phyloP scores from a whole-genome alignment of 73 alveolate genomes.

The Paramecium biaurelia region DNA sequence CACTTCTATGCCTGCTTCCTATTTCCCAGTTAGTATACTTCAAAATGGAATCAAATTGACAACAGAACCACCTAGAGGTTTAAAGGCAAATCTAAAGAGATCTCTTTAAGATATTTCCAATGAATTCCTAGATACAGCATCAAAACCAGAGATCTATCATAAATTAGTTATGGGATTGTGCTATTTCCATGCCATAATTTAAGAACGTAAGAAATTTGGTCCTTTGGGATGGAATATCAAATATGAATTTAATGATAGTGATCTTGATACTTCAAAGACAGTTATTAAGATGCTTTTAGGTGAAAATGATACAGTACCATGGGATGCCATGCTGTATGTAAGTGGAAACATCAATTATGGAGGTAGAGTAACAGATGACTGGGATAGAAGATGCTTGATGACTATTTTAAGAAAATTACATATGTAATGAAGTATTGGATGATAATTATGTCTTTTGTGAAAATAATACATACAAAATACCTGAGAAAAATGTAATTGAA shows the following conservation, averaged over 20 bases:
- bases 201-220: slow-evolving; percentile 97
- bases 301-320: slow-evolving; percentile 90
- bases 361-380: slow-evolving; percentile 97
- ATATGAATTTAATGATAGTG: slow-evolving; percentile 97
- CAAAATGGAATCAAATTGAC: slow-evolving; percentile 96
- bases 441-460: slow-evolving; percentile 84
- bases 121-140: slow-evolving; percentile 63
- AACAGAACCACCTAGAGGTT: slow-evolving; percentile 92
- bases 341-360: slow-evolving; percentile 98
- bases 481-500: slow-evolving; percentile 82
- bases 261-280: slow-evolving; percentile 90
- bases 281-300: slow-evolving; percentile 85
- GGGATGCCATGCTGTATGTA: slow-evolving; percentile 89
- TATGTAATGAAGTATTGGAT: slow-evolving; percentile 75
- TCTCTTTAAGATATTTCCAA: neutral
- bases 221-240: slow-evolving; percentile 97
- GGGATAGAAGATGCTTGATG: slow-evolving; percentile 93
- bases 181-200: slow-evolving; percentile 97
- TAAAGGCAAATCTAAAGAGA: slow-evolving; percentile 70
- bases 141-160: slow-evolving; percentile 89
- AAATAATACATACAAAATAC: slow-evolving; percentile 95
- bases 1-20: slow-evolving; percentile 97
- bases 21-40: slow-evolving; percentile 96
- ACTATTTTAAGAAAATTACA: slow-evolving; percentile 81
- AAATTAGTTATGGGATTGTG: slow-evolving; percentile 66